Base-by-base conservation (phyloP, 2,329 filamentous ascomycete species). In the Leptodontidium sp. region DNA sequence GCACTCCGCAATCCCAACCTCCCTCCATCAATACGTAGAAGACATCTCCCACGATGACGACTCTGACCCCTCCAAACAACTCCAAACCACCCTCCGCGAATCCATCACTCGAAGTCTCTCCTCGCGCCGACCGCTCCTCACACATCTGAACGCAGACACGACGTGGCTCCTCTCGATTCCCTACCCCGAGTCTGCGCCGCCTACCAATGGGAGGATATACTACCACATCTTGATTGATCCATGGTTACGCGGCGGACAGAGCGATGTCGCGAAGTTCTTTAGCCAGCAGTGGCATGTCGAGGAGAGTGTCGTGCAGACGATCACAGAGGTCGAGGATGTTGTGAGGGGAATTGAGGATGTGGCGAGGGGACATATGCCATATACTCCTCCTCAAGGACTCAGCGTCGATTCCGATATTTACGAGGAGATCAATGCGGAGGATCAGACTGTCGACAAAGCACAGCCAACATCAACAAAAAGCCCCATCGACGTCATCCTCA, bases 151-250 rank as follows among this genome's bases (percentile, higher is more conserved):
- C 77, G 88, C 86, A 72, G 89, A 91, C 79, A 90, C 88, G 4
- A 87, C 85, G 26, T 91, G 89, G 89, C 81, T 91, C 1, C 79
- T 91, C n/a, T 88, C 89, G 69, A 81, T 91, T 9, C 88, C 89
- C 0, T 84, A 85, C 55, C 88, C 87, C 5, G 74, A 64, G 0
- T 55, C 50, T 4, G 21, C 59, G 5, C 14, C 35, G 1, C 57
- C 26, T 12, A 11, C 15, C 9, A 57, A 64, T 21, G 29, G 8
- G 6, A 45, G 84, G 21, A 35, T 53, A 47, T 89, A 86, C 73
- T 91, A 86, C 81, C 91, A 91, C 74, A 82, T 91, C 61, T 79
- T 91, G 24, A 83, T 91, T 53, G 89, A 91, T 74, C 89, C 89
- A 0, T 91, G 89, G 89, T 81, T 91, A 2, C 79, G 82, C 17